Percentiles rank a stretch among this genome's conserved stretches.
Conservation (phyloP, 371 early-diverging fungal species). For the Mucor velutinosus region DNA sequence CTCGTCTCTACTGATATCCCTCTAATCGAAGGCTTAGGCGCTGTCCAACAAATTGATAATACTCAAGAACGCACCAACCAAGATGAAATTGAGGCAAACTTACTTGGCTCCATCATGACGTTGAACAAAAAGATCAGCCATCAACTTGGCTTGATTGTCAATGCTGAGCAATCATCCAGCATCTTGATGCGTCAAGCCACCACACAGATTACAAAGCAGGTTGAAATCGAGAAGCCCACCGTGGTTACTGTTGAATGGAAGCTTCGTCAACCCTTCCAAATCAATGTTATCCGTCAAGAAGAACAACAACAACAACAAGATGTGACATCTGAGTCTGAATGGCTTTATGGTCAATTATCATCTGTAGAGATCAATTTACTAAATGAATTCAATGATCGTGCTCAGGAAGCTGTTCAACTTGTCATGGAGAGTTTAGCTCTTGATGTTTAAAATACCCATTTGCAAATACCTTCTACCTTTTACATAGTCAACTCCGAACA, state of each 20-base stretch:
- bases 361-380: conserved; percentile 18
- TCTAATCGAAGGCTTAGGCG: conserved; percentile 13
- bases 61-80: conserved; percentile 1
- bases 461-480: neutral
- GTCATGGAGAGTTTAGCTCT: conserved; percentile 22
- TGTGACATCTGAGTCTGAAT: conserved; percentile 14
- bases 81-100: conserved; percentile 4
- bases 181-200: conserved; percentile 32
- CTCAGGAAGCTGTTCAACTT: conserved; percentile 19
- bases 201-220: neutral
- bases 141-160: conserved; percentile 35
- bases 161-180: conserved; percentile 29
- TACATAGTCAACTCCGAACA: neutral
- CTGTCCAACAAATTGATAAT: conserved; percentile 2
- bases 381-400: conserved; percentile 27
- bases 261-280: conserved; percentile 32
- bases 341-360: conserved; percentile 20
- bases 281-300: conserved; percentile 25
- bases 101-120: conserved; percentile 5
- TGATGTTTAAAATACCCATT: conserved; percentile 14
- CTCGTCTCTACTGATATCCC: conserved; percentile 28
- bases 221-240: neutral
- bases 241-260: conserved; percentile 30
- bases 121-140: conserved; percentile 35
- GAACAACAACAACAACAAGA: neutral